phyloP scores from a whole-genome alignment of 1,284 basidiomycete genomes.

The Bjerkandera adusta region DNA sequence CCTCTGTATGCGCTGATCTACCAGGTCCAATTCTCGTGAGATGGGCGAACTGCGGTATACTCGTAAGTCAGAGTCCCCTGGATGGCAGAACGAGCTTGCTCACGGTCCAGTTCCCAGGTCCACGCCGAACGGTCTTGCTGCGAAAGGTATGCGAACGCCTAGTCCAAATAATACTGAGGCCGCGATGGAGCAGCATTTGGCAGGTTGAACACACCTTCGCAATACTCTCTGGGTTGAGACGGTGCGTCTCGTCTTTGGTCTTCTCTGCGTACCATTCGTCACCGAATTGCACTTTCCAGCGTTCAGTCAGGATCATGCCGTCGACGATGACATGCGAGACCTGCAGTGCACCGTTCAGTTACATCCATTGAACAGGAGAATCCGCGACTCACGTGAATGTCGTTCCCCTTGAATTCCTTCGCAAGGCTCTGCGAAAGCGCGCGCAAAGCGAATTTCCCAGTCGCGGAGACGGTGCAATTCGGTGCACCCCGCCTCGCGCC shows the following conservation, averaged over 20 bases:
- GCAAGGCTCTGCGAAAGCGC: slow-evolving; percentile 31
- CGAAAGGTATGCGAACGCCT: slow-evolving; percentile 53
- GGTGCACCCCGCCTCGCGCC: slow-evolving; percentile 26
- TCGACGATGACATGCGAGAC: slow-evolving; percentile 16
- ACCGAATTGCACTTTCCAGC: slow-evolving; percentile 13
- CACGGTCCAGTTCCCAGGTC: slow-evolving; percentile 72
- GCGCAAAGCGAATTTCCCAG: slow-evolving; percentile 31
- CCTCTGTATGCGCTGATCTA: no score
- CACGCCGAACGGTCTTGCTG: slow-evolving; percentile 60
- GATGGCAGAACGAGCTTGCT: no score
- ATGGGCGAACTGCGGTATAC: slow-evolving; percentile 35
- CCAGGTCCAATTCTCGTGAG: slow-evolving; percentile 39
- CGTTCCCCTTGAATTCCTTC: slow-evolving; percentile 31
- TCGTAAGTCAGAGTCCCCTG: slow-evolving; percentile 4
- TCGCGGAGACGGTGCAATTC: slow-evolving; percentile 29
- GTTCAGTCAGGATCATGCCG: slow-evolving; percentile 13
- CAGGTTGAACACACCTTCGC: slow-evolving; percentile 19
- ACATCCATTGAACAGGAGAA: background rate
- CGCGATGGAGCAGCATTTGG: background rate
- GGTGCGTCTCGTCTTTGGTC: slow-evolving; percentile 24
- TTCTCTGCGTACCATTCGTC: slow-evolving; percentile 20
- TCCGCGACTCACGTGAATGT: slow-evolving; percentile 23
- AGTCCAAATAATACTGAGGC: background rate
- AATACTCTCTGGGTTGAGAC: slow-evolving; percentile 25
- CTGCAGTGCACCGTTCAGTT: background rate